Base-by-base conservation (phyloP, 768 basidiomycete species). In the Sutorius australiensis region DNA sequence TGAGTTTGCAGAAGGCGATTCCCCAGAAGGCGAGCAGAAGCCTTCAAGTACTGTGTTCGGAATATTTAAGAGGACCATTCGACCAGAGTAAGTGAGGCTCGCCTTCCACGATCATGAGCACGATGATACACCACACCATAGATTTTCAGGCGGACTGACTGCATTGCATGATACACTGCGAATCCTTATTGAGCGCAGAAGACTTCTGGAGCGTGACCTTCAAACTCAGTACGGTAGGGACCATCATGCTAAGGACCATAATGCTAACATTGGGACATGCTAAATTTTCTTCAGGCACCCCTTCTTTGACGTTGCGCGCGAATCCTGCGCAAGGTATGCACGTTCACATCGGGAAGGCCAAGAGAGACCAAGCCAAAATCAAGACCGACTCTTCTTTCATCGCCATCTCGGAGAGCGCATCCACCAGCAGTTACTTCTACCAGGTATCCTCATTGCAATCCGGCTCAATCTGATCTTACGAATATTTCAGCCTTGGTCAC, bases 281-380 rank as follows among this genome's bases (percentile, higher is more conserved):
- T 67, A 7, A 67, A 6, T 33, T 38, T 48, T 54, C 32, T 51
- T 10, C 46, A 92, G 90, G 73, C 68, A 80, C 84, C 1, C 82
- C 86, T 21, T 90, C 90, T 12, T 63, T 92, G 55, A 84, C 87
- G 12, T 74, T 93, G 41, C 83, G 89, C 36, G 80, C 82, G 24
- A 85, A 80, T 1, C 77, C 83, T 16, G 77, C 77, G 10, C 81
- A 84, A 40, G 91, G 91, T 6, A 80, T 85, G 76, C 86, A 89
- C 64, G 78, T 92, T 38, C 90, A 92, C 57, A 70, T 92, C 27
- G 74, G 77, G 27, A 81, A 78, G 59, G 71, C 77, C 6, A 90
- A 82, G 66, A 81, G 84, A 28, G 87, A 89, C 54, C 78, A 77
- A 45, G 61, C 62, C 12, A 77, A 71, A 54, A 60, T 87, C 32